Evolutionary conservation across 768 basidiomycete genomes (phyloP).

Genomic region (Daedaleopsis sinensis): DNA sequence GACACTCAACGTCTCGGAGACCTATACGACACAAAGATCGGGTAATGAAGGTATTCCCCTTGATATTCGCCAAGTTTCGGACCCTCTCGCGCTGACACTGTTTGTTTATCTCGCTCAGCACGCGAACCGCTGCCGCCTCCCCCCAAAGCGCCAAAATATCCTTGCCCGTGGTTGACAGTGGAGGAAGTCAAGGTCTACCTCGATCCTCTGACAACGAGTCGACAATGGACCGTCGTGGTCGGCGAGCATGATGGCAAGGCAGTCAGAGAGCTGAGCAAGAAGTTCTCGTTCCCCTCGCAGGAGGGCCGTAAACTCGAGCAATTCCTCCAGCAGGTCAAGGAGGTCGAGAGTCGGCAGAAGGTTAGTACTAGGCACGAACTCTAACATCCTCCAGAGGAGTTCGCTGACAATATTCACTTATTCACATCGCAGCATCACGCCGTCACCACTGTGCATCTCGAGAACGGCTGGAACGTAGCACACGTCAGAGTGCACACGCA

Average conservation of each 20-base stretch:
- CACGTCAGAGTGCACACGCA: slow-evolving; percentile 13
- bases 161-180: slow-evolving; percentile 23
- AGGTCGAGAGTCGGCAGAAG: slow-evolving; percentile 5
- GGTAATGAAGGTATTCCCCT: too few relatives aligned
- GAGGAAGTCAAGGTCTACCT: slow-evolving; percentile 16
- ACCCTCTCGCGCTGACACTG: too few relatives aligned
- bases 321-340: slow-evolving; percentile 1
- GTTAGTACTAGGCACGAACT: slow-evolving; percentile 1
- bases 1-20: too few relatives aligned
- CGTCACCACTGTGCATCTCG: neutral
- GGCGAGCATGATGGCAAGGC: neutral
- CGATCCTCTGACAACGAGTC: slow-evolving; percentile 11
- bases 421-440: slow-evolving; percentile 9
- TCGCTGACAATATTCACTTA: neutral
- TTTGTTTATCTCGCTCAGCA: neutral
- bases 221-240: slow-evolving; percentile 8
- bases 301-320: neutral
- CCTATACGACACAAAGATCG: too few relatives aligned
- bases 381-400: neutral
- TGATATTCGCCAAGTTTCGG: too few relatives aligned
- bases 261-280: slow-evolving; percentile 15
- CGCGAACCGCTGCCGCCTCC: slow-evolving; percentile 9
- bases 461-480: neutral
- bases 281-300: neutral
- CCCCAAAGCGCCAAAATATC: slow-evolving; percentile 20